These are phyloP conservation scores for Cryoendolithus antarcticus DNA, from an alignment of 2,329 filamentous ascomycete genomes.

Conservation along the genomic window DNA sequence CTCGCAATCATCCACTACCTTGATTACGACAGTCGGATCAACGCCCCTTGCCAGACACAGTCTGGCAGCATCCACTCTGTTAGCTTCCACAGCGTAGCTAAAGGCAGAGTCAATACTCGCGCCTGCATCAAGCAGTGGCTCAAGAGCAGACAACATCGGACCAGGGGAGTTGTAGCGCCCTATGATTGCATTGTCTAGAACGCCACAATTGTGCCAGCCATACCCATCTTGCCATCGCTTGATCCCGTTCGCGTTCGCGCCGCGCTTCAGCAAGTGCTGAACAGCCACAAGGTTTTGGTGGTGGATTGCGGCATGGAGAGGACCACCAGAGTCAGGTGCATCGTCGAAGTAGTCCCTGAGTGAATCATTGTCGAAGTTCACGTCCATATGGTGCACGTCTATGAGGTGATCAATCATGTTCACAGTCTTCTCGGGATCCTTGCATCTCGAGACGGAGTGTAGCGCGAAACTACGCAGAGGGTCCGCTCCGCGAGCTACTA, in stretches of 20 bases:
- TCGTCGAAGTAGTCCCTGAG: slow-evolving; percentile 2
- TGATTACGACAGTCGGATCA: background rate
- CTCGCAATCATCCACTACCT: background rate
- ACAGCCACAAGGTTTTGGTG: slow-evolving; percentile 5
- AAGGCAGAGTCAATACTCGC: slow-evolving; percentile 1
- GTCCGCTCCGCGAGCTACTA: slow-evolving; percentile 8
- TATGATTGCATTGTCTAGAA: no score
- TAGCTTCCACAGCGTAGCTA: background rate
- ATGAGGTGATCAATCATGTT: slow-evolving; percentile 7
- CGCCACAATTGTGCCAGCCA: no score
- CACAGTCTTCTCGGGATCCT: slow-evolving; percentile 1
- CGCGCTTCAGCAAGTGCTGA: slow-evolving; percentile 5
- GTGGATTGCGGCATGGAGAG: slow-evolving; percentile 6
- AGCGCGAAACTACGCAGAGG: slow-evolving; percentile 5
- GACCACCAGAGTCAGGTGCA: slow-evolving; percentile 3
- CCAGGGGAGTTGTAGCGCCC: no score
- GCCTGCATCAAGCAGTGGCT: slow-evolving; percentile 3
- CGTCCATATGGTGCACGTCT: slow-evolving; percentile 7
- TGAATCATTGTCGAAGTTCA: slow-evolving; percentile 5
- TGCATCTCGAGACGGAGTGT: slow-evolving; percentile 4
- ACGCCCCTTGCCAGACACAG: slow-evolving; percentile 3
- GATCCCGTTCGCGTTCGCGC: slow-evolving; percentile 1
- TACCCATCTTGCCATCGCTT: background rate
- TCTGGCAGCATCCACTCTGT: background rate
- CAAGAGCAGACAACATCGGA: background rate